A percentile compares a stretch with the other conserved stretches of the same genome.
These are phyloP conservation scores for Neurospora tetraspora DNA, from an alignment of 495 filamentous ascomycete species.

Conservation along the genomic window DNA sequence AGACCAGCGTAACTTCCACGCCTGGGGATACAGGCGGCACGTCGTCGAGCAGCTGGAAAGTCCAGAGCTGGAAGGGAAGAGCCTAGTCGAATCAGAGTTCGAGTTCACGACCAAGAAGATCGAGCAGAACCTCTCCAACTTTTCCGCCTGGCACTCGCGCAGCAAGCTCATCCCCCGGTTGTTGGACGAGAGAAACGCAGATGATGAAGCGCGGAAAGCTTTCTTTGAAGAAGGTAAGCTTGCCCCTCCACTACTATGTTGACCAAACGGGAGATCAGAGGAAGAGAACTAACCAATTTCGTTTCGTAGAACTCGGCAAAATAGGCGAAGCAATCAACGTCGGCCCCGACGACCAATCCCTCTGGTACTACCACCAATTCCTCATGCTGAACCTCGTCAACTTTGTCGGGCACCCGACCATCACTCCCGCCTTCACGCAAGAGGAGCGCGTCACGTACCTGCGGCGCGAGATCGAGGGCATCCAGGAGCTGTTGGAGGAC, in stretches of 20 bases:
- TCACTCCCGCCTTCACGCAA: constrained; percentile 50
- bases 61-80: constrained; percentile 35
- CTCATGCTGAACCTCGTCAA: constrained; percentile 53
- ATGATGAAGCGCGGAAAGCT: constrained; percentile 46
- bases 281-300: not conserved
- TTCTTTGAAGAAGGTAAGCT: constrained; percentile 64
- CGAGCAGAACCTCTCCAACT: constrained; percentile 73
- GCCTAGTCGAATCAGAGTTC: constrained; percentile 71
- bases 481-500: constrained; percentile 65
- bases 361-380: constrained; percentile 94
- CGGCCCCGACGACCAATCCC: constrained; percentile 81
- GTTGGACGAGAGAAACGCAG: constrained; percentile 56
- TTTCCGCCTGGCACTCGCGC: constrained; percentile 92
- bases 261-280: not conserved
- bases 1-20: constrained; percentile 92
- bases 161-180: constrained; percentile 71
- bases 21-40: constrained; percentile 82
- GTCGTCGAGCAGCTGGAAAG: constrained; percentile 63
- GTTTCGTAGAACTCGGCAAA: constrained; percentile 53
- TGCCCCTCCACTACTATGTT: not conserved
- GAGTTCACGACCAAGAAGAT: constrained; percentile 88
- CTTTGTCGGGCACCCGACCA: constrained; percentile 35
- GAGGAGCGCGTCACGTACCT: constrained; percentile 57
- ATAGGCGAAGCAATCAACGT: constrained; percentile 70
- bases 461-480: constrained; percentile 53